Evolutionary conservation across 768 basidiomycete species (phyloP), one percentile per base, ranked within the genome.

Genomic region (Amanita pallidorosea): DNA sequence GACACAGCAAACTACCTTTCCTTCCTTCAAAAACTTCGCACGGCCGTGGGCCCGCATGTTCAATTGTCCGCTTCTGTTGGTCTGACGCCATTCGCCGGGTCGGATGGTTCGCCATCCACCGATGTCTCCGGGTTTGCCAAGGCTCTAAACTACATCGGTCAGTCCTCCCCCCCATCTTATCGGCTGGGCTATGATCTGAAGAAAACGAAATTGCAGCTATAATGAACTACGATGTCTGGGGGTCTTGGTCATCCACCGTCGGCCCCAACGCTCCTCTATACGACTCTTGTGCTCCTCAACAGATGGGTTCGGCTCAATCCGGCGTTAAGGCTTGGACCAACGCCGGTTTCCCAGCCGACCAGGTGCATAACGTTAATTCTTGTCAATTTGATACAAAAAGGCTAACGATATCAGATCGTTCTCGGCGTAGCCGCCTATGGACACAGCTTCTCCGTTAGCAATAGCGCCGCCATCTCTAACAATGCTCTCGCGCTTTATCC

Each of bases 181-280:
- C n/a, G 2, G 18, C 22, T 40, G 43, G 23, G 47, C 7, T 8
- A 23, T 33, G 13, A 25, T 33, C n/a, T 54, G 22, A n/a, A n/a
- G n/a, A n/a, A 47, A 15, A 18, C 15, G 9, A 35, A 48, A 27
- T 48, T 12, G 36, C 41, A 80, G 76, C 66, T 50, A 67, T 83
- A 53, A 84, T 83, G 81, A 74, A 73, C 56, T 84, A 83, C 58
- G 81, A 83, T 55, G 58, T 83, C 25, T 65, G 61, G 60, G 73
- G 72, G 2, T 55, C 65, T 4, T 84, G 76, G 72, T 73, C 72
- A 58, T 61, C 66, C 57, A 58, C 74, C 54, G 69, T 80, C 45
- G 92, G 90, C 3, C 83, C 93, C 4, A 94, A 96, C 62, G 82
- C 92, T 0, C 92, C 93, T 4, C 75, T 95, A 17, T 66, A 76